phyloP scores from a whole-genome alignment of 106 monocot genomes.

The Posidonia australis region DNA sequence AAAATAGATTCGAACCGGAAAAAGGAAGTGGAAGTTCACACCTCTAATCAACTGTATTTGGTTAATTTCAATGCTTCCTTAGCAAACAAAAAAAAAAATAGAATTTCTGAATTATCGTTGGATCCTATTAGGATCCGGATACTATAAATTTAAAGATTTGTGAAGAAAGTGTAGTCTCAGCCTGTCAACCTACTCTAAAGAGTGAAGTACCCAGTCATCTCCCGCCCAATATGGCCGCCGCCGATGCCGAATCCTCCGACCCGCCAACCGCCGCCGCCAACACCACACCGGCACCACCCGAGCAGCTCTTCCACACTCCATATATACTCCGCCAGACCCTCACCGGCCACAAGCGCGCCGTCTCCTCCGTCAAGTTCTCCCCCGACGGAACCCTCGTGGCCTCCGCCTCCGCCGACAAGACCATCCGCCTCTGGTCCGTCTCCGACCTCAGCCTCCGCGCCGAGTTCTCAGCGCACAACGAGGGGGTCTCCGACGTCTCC shows the following conservation, averaged over 20 bases:
- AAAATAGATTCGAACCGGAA: no score
- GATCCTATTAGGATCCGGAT: no score
- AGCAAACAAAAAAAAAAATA: no score
- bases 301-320: background rate
- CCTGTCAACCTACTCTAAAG: background rate
- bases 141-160: no score
- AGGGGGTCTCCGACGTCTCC: slow-evolving; percentile 44
- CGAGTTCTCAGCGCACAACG: slow-evolving; percentile 35
- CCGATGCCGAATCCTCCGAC: background rate
- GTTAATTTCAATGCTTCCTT: no score
- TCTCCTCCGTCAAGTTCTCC: slow-evolving; percentile 52
- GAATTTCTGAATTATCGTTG: no score
- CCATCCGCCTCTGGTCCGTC: slow-evolving; percentile 34
- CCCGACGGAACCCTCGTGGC: slow-evolving; percentile 38
- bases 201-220: no score
- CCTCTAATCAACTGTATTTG: no score
- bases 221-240: background rate
- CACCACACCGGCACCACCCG: background rate
- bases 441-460: slow-evolving; percentile 23
- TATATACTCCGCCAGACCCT: slow-evolving; percentile 35
- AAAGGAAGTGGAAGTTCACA: no score
- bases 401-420: slow-evolving; percentile 51
- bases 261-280: background rate
- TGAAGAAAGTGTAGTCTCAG: background rate
- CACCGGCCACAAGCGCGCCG: slow-evolving; percentile 28